A percentile compares a stretch with the other conserved stretches of the same genome.
Conservation (phyloP, 2,329 filamentous ascomycete species). For the Fusarium albidum region DNA sequence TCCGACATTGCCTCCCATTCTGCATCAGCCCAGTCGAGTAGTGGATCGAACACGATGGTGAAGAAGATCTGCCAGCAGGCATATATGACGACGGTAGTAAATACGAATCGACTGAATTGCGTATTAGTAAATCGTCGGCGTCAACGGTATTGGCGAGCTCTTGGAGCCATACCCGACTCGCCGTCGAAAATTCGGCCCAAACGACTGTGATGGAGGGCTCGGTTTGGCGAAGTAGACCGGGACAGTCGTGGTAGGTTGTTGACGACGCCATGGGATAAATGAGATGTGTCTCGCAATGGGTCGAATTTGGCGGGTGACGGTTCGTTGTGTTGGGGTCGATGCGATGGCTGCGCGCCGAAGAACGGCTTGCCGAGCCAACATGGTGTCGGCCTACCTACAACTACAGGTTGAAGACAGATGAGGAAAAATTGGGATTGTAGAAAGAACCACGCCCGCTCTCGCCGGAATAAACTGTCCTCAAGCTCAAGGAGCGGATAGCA, state of each 20-base stretch:
- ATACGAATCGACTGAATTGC: conserved; percentile 37
- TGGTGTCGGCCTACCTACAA: conserved; percentile 16
- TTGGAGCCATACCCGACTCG: conserved; percentile 41
- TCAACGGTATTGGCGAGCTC: neutral
- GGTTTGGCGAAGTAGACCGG: conserved; percentile 46
- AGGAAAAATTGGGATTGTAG: neutral
- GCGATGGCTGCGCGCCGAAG: conserved; percentile 35
- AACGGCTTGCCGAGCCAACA: conserved; percentile 38
- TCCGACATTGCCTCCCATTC: conserved; percentile 53
- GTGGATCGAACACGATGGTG: conserved; percentile 55
- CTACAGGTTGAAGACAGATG: neutral
- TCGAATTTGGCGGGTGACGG: conserved; percentile 32
- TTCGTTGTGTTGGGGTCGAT: conserved; percentile 31
- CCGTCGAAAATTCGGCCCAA: conserved; percentile 33
- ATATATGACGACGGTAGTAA: conserved; percentile 46
- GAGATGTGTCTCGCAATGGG: conserved; percentile 42
- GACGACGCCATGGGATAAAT: conserved; percentile 45
- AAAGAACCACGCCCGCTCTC: conserved; percentile 7
- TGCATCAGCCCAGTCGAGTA: conserved; percentile 53
- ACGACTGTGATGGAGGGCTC: conserved; percentile 7
- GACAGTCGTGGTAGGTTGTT: conserved; percentile 26
- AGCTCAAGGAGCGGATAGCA: conserved; percentile 29
- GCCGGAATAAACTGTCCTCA: conserved; percentile 8
- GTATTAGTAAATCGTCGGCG: conserved; percentile 17
- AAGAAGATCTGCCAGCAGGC: conserved; percentile 55